These are phyloP conservation scores for Debaryomyces subglobosus DNA, from an alignment of 1,139 yeast genomes.

Conservation along the genomic window DNA sequence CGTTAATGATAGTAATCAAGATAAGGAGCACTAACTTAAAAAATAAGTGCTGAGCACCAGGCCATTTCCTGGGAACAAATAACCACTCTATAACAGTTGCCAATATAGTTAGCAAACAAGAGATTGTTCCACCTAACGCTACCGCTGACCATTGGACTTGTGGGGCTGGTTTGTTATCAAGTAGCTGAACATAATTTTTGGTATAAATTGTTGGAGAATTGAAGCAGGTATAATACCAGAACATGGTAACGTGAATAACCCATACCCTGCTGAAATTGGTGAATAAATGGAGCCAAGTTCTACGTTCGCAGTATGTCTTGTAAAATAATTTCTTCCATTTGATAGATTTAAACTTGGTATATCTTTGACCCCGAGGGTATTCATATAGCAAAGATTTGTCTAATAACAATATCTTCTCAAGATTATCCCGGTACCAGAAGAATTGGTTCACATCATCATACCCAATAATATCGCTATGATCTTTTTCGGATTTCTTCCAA, in stretches of 20 bases:
- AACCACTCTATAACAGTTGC: conserved; percentile 65
- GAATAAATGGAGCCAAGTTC: conserved; percentile 63
- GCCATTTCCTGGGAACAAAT: conserved; percentile 72
- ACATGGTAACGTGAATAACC: conserved; percentile 60
- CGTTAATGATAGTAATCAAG: conserved; percentile 48
- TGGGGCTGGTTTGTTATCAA: conserved; percentile 65
- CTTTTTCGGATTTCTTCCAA: conserved; percentile 56
- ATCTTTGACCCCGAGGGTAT: conserved; percentile 49
- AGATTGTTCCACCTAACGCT: conserved; percentile 72
- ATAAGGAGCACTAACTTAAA: conserved; percentile 47
- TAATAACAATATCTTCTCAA: conserved; percentile 48
- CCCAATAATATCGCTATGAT: conserved; percentile 73
- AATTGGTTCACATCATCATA: conserved; percentile 87
- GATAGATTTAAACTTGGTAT: conserved; percentile 47
- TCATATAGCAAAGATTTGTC: conserved; percentile 50
- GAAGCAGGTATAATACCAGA: conserved; percentile 61
- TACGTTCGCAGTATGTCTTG: conserved; percentile 70
- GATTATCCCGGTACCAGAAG: conserved; percentile 76
- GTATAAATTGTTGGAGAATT: conserved; percentile 65
- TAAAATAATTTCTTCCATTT: conserved; percentile 66
- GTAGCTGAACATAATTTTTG: conserved; percentile 53
- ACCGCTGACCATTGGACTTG: conserved; percentile 66
- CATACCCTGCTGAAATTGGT: conserved; percentile 64
- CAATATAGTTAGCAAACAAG: conserved; percentile 63
- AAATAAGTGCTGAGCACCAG: conserved; percentile 59